phyloP scores from a whole-genome alignment of 1,284 basidiomycete genomes.

The Peniophora sp. region DNA sequence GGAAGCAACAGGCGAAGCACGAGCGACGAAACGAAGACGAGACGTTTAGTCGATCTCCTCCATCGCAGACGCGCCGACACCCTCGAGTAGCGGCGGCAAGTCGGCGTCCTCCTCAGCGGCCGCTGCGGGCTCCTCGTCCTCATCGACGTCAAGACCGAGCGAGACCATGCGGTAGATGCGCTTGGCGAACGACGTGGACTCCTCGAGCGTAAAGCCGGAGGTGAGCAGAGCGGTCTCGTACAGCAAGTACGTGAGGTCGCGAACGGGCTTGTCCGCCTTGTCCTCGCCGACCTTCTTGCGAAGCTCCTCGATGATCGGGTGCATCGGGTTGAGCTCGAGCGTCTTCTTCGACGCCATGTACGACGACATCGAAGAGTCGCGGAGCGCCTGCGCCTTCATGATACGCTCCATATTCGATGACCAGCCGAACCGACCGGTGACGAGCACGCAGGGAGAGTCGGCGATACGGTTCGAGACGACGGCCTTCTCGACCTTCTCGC shows the following conservation, averaged over 20 bases:
- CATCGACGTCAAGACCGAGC: constrained; percentile 79
- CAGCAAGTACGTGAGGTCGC: constrained; percentile 90
- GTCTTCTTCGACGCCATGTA: constrained; percentile 99
- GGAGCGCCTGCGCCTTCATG: constrained; percentile 99
- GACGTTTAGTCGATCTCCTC: constrained; percentile 72
- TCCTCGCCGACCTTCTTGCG: constrained; percentile 93
- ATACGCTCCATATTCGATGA: constrained; percentile 99
- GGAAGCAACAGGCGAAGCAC: constrained; percentile 3
- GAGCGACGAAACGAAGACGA: background rate
- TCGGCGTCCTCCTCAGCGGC: constrained; percentile 30
- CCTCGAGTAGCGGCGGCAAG: constrained; percentile 42
- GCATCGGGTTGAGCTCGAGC: constrained; percentile 92
- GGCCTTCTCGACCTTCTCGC: constrained; percentile 99
- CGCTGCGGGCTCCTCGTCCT: constrained; percentile 36
- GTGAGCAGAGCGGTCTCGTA: constrained; percentile 96
- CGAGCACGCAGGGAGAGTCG: constrained; percentile 93
- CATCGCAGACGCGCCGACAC: constrained; percentile 67
- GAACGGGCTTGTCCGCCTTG: constrained; percentile 97
- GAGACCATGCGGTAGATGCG: constrained; percentile 98
- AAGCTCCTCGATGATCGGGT: constrained; percentile 95
- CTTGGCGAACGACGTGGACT: constrained; percentile 91
- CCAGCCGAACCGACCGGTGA: constrained; percentile 99
- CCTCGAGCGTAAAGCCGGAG: constrained; percentile 92
- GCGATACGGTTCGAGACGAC: constrained; percentile 96
- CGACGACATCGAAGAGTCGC: constrained; percentile 97